Percentiles rank a stretch among this genome's conserved stretches.
Conservation (phyloP, 495 filamentous ascomycete species). For the Cudoniella acicularis region DNA sequence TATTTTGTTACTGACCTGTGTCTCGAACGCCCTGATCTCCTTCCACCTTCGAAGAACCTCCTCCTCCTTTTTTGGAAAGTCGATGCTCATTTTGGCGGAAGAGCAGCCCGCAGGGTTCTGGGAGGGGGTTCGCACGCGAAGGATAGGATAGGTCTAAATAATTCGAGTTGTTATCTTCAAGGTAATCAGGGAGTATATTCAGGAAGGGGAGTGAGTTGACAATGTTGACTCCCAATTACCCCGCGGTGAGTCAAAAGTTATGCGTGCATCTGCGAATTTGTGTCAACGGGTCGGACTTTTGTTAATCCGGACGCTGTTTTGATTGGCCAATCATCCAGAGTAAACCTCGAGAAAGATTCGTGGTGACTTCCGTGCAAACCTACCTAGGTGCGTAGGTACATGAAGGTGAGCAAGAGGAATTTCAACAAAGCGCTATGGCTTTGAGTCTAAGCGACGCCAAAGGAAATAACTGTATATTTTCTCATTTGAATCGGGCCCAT, state of each 20-base stretch:
- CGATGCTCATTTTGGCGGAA: conserved; percentile 65
- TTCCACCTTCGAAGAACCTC: conserved; percentile 75
- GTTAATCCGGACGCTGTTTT: neutral
- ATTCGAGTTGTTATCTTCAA: neutral
- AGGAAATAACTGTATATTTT: too few relatives aligned
- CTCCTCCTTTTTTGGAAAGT: conserved; percentile 91
- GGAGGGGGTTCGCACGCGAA: neutral
- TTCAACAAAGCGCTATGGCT: too few relatives aligned
- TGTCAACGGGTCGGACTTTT: neutral
- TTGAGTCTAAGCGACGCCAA: too few relatives aligned
- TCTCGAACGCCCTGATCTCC: conserved; percentile 84
- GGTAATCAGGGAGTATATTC: neutral
- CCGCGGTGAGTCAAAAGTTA: conserved; percentile 4
- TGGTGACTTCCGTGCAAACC: too few relatives aligned
- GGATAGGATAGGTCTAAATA: neutral
- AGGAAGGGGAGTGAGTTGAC: neutral
- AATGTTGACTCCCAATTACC: neutral
- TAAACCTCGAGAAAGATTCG: too few relatives aligned
- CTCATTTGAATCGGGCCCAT: too few relatives aligned
- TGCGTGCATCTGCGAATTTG: neutral
- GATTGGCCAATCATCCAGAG: neutral
- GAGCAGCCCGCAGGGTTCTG: neutral
- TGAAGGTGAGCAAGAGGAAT: too few relatives aligned
- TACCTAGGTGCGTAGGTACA: too few relatives aligned
- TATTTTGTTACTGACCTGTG: conserved; percentile 36